Evolutionary conservation across 257 asterid species (phyloP).

Genomic region (Apocynum venetum): DNA sequence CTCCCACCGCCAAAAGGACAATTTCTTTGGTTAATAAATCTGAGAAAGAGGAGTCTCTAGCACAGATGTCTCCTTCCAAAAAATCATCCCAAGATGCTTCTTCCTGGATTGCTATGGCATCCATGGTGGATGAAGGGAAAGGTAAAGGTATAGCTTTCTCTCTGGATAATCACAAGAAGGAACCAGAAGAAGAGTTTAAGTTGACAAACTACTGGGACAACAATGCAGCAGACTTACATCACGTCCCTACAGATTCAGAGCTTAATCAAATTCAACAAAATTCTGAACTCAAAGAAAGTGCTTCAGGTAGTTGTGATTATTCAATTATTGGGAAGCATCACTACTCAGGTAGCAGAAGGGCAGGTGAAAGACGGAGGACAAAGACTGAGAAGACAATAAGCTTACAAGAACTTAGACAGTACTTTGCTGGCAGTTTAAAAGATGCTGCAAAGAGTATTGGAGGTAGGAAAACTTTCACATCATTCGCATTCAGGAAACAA

Average conservation of each 20-base stretch:
- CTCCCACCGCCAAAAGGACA: slow-evolving; percentile 18
- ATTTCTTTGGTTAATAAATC: slow-evolving; percentile 19
- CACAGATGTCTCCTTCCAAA: slow-evolving; percentile 19
- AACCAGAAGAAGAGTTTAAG: slow-evolving; percentile 43
- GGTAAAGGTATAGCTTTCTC: slow-evolving; percentile 48
- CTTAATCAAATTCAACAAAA: slow-evolving; percentile 30
- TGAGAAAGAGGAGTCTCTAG: slow-evolving; percentile 21
- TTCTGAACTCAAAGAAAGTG: slow-evolving; percentile 33
- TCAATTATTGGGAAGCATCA: slow-evolving; percentile 30
- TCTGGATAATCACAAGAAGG: slow-evolving; percentile 33
- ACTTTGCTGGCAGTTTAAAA: slow-evolving; percentile 75
- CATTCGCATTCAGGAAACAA: not conserved
- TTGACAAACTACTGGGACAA: slow-evolving; percentile 45
- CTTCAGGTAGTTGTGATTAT: slow-evolving; percentile 32
- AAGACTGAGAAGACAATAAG: slow-evolving; percentile 66
- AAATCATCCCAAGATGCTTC: slow-evolving; percentile 31
- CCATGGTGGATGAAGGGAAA: slow-evolving; percentile 37
- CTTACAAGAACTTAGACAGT: slow-evolving; percentile 64
- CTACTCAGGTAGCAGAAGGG: slow-evolving; percentile 35
- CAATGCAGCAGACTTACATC: slow-evolving; percentile 24
- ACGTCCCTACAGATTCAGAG: slow-evolving; percentile 24
- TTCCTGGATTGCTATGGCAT: slow-evolving; percentile 36
- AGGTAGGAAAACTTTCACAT: slow-evolving; percentile 36
- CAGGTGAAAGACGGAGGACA: slow-evolving; percentile 45
- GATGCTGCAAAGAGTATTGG: slow-evolving; percentile 84